Base-by-base conservation (phyloP, 192 early-diverging fungal species). In the Spizellomyces sp. region DNA sequence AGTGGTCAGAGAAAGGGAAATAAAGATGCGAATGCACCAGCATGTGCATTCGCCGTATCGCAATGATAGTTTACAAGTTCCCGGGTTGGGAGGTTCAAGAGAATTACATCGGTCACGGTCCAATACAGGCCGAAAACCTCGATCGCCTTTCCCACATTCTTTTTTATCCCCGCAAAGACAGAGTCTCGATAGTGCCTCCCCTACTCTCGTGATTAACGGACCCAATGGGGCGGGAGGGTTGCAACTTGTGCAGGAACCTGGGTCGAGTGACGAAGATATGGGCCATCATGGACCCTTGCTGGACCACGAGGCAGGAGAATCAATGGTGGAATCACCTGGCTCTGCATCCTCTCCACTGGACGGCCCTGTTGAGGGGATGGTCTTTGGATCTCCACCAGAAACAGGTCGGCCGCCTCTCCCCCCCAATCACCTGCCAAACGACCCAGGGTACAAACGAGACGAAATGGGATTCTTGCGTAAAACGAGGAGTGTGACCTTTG, bases 1-100 rank as follows among this genome's bases (percentile, higher is more conserved):
- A 57, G 48, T 62, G n/a, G 54, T 57, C 65, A 48, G 61, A 68
- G 79, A 66, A 46, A 58, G 50, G 62, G 82, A 43, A 64, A 71
- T 58, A 64, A 61, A 42, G 41, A 1, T 61, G 14, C 12, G 17
- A 19, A 61, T 61, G 59, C 59, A 19, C 1, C 12, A 12, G 0
- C 59, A 19, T n/a, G 19, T 27, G 0, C 12, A 61, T 61, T 61
- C 41, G 21, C 52, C 42, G 65, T 63, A 9, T 73, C 78, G 50
- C 14, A n/a, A 12, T n/a, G 50, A 54, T 19, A 54, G 50, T 4
- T 54, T 54, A 19, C 50, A 54, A 19, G 50, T 54, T 54, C 50
- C 50, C 50, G 50, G 50, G 0, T 19, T 54, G 17, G 50, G 14
- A n/a, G 50, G 50, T n/a, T 54, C 50, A 19, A 54, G 50, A 19